Evolutionary conservation across 352 stramenopile genomes (phyloP), one percentile per base, ranked within the genome.

Genomic region (Pythium apleroticum): DNA sequence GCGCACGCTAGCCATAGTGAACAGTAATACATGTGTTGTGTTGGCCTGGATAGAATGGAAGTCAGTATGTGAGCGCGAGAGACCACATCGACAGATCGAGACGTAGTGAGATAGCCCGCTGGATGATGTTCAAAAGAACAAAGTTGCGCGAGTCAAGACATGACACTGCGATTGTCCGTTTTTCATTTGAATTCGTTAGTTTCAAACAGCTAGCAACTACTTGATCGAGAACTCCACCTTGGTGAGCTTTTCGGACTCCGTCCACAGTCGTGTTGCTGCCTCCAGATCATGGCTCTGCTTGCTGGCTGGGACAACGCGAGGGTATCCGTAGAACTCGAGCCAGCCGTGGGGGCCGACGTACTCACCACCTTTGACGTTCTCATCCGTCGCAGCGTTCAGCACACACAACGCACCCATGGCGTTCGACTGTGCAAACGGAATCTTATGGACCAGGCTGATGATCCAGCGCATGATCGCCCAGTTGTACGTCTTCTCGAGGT

Each of bases 301-400:
- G 64, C 77, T 87, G n/a, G 78, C 74, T n/a, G 65, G 35, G 22
- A 86, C 74, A 17, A 73, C 65, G 7, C 77, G 80, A 6, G 81
- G 81, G 61, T 78, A 88, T 15, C 78, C 81, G 56, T 84, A 88
- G 49, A 90, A 85, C 60, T 90, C 77, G 46, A 71, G 71, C 24
- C 80, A 68, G 9, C 78, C 78, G 64, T 88, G 72, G 1, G 81
- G 81, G 0, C 80, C 78, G 41, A 89, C 82, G 54, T 76, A 88
- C 57, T 89, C 80, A 17, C 78, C 80, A 10, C 74, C 65, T 0
- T 27, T 46, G 17, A 89, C 68, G n/a, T 55, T 63, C 24, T 69
- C 66, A 53, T 88, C 80, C 0, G 78, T 86, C 6, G 74, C 78
- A 6, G 68, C 76, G 54, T 80, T 86, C 15, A 89, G 69, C 37